These are phyloP conservation scores for Comarum palustre DNA, from an alignment of 306 rosid genomes.

Conservation along the genomic window DNA sequence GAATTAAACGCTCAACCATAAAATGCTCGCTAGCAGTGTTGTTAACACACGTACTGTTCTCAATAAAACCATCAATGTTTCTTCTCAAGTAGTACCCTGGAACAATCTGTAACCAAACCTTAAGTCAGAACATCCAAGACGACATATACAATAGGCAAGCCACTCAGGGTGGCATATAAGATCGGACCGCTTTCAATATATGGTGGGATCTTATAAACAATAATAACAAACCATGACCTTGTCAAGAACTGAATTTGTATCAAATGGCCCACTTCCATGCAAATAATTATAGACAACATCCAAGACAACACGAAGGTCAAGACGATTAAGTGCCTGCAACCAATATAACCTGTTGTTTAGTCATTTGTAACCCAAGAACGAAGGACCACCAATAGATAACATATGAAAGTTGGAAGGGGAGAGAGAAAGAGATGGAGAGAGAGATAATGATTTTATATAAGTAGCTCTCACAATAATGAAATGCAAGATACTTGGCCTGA, in stretches of 20 bases:
- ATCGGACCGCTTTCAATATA: slow-evolving; percentile 20
- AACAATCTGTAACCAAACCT: slow-evolving; percentile 64
- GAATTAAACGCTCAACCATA: slow-evolving; percentile 88
- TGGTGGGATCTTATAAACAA: slow-evolving; percentile 19
- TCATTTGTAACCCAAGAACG: background rate
- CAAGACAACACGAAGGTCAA: slow-evolving; percentile 77
- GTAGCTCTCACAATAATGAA: slow-evolving; percentile 11
- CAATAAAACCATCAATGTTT: slow-evolving; percentile 77
- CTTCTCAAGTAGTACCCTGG: slow-evolving; percentile 97
- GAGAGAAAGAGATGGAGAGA: background rate
- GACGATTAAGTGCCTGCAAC: slow-evolving; percentile 72
- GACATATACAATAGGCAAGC: slow-evolving; percentile 12
- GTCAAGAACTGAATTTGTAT: slow-evolving; percentile 81
- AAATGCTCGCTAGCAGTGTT: slow-evolving; percentile 94
- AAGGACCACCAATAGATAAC: background rate
- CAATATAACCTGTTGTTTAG: slow-evolving; percentile 17
- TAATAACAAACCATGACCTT: slow-evolving; percentile 47
- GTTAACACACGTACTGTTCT: slow-evolving; percentile 87
- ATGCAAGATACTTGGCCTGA: slow-evolving; percentile 18
- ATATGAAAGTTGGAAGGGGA: background rate
- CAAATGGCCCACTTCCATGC: slow-evolving; percentile 78
- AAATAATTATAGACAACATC: slow-evolving; percentile 93
- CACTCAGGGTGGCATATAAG: slow-evolving; percentile 21
- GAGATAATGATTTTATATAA: background rate
- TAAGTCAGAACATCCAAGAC: slow-evolving; percentile 31